Evolutionary conservation across 768 basidiomycete genomes (phyloP).

Genomic region (Hirschioporus abietinus): DNA sequence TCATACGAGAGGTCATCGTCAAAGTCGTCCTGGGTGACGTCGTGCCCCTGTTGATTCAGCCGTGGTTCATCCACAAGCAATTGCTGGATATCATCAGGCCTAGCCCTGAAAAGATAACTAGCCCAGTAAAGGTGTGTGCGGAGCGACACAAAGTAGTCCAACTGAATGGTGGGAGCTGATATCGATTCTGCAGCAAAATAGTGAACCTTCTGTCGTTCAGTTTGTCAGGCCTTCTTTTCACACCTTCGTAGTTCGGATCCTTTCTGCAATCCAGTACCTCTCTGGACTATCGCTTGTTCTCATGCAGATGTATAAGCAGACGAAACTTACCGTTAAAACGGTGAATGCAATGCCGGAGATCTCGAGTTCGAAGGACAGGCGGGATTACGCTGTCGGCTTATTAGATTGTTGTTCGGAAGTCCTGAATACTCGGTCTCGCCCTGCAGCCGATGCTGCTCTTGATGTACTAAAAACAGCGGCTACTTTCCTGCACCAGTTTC

Average conservation of each 20-base stretch:
- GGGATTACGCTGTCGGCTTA: neutral
- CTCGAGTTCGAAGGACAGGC: neutral
- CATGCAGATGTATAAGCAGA: conserved; percentile 63
- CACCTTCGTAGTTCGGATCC: conserved; percentile 56
- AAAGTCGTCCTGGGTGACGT: conserved; percentile 59
- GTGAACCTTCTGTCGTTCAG: neutral
- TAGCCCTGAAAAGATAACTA: conserved; percentile 3
- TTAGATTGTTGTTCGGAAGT: conserved; percentile 19
- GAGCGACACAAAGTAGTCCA: neutral
- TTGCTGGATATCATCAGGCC: conserved; percentile 61
- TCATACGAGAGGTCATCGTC: conserved; percentile 79
- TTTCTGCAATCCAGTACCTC: conserved; percentile 68
- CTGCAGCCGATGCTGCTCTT: conserved; percentile 17
- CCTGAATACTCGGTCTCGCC: conserved; percentile 41
- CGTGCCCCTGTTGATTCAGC: conserved; percentile 64
- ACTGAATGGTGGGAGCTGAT: neutral
- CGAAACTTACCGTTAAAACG: conserved; percentile 55
- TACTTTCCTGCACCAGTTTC: conserved; percentile 43
- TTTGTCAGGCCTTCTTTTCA: conserved; percentile 33
- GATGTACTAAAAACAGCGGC: conserved; percentile 43
- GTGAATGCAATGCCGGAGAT: conserved; percentile 35
- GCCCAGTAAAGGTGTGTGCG: neutral
- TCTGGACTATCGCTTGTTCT: conserved; percentile 66
- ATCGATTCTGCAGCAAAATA: neutral
- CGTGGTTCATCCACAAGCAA: conserved; percentile 83